Evolutionary conservation across 2,329 filamentous ascomycete species (phyloP).

Genomic region (Aspergillus neoniger): DNA sequence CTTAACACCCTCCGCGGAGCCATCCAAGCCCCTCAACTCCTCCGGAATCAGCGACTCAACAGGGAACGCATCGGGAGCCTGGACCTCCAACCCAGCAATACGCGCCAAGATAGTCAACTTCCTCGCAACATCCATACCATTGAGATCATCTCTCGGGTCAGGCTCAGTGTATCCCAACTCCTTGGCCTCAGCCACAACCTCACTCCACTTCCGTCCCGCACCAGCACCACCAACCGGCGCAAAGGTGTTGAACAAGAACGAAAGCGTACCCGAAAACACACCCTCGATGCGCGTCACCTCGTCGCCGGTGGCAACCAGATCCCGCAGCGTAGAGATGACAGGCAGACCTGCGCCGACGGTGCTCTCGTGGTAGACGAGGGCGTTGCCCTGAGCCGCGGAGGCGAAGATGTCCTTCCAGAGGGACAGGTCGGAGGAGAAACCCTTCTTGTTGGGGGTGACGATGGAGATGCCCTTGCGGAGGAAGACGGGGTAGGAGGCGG

Average conservation of each 20-base stretch:
- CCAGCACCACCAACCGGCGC: conserved; percentile 71
- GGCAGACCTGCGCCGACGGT: conserved; percentile 92
- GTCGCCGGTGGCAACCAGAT: conserved; percentile 92
- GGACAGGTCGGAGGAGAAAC: conserved; percentile 77
- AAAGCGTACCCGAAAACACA: conserved; percentile 97
- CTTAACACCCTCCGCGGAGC: conserved; percentile 59
- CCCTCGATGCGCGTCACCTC: conserved; percentile 90
- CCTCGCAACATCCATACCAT: conserved; percentile 86
- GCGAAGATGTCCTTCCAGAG: conserved; percentile 87
- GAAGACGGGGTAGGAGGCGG: conserved; percentile 78
- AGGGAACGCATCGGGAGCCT: conserved; percentile 84
- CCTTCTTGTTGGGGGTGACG: conserved; percentile 98
- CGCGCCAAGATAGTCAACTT: conserved; percentile 95
- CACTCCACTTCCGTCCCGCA: conserved; percentile 72
- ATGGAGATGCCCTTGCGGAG: conserved; percentile 81
- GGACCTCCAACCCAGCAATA: conserved; percentile 76
- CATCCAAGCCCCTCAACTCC: conserved; percentile 74
- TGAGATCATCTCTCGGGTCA: conserved; percentile 82
- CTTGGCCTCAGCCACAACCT: conserved; percentile 89
- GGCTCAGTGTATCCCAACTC: conserved; percentile 90
- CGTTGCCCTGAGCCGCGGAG: conserved; percentile 62
- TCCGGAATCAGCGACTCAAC: conserved; percentile 91
- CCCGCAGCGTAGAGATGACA: conserved; percentile 88
- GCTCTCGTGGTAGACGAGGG: conserved; percentile 91
- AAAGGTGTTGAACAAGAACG: conserved; percentile 97